Evolutionary conservation across 495 filamentous ascomycete species (phyloP).

Genomic region (Penicillium flavigenum): DNA sequence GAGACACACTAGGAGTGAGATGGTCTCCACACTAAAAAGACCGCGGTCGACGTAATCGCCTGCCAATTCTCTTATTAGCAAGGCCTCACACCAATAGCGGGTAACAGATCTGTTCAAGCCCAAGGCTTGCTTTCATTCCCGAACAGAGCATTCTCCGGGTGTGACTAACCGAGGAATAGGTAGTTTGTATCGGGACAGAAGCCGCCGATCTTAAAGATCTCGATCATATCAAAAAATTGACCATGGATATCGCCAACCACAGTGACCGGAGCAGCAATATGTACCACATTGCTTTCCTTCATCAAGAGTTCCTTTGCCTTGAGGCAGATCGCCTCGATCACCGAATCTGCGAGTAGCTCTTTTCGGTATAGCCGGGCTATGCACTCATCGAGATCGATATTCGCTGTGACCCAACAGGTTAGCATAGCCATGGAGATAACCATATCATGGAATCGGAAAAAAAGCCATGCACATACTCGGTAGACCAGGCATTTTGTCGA

Average conservation of each 20-base stretch:
- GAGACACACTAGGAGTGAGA: slow-evolving; percentile 90
- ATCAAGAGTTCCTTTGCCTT: slow-evolving; percentile 98
- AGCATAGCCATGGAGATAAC: neutral
- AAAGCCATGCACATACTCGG: slow-evolving; percentile 59
- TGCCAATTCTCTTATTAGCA: slow-evolving; percentile 31
- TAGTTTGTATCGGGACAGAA: slow-evolving; percentile 98
- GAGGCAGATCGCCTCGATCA: slow-evolving; percentile 98
- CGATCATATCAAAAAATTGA: slow-evolving; percentile 97
- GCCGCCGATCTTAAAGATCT: slow-evolving; percentile 98
- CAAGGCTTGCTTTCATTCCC: neutral
- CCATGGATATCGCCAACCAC: slow-evolving; percentile 98
- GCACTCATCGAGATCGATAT: slow-evolving; percentile 97
- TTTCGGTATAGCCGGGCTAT: slow-evolving; percentile 94
- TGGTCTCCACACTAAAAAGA: slow-evolving; percentile 95
- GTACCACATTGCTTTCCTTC: slow-evolving; percentile 99
- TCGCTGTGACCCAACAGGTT: slow-evolving; percentile 55
- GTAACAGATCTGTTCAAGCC: neutral
- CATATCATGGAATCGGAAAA: neutral
- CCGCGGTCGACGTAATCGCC: slow-evolving; percentile 98
- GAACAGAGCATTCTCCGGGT: neutral
- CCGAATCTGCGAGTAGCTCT: slow-evolving; percentile 92
- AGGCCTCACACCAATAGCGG: neutral
- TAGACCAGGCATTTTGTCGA: slow-evolving; percentile 74
- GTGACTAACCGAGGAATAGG: slow-evolving; percentile 78
- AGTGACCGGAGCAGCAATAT: slow-evolving; percentile 94